These are phyloP conservation scores for Sugiyamaella boreocaroliniensis DNA, from an alignment of 805 yeast species.

Conservation along the genomic window DNA sequence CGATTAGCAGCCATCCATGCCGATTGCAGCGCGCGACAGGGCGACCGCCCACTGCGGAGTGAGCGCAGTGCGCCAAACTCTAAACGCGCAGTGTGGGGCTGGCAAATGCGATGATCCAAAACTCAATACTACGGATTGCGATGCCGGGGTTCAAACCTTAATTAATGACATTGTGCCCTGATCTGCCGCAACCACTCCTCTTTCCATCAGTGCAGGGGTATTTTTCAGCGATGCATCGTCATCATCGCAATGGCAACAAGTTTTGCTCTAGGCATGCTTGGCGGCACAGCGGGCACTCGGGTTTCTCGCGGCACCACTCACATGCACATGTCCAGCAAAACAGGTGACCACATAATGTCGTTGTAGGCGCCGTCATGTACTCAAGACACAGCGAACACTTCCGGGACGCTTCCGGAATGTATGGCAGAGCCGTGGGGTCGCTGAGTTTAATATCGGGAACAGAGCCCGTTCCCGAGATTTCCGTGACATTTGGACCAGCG, in stretches of 20 bases:
- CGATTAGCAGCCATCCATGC: too few relatives aligned
- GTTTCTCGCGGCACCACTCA: conserved; percentile 82
- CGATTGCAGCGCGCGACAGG: too few relatives aligned
- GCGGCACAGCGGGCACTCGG: conserved; percentile 90
- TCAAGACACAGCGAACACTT: conserved; percentile 80
- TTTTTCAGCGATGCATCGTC: neutral
- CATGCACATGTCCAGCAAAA: conserved; percentile 89
- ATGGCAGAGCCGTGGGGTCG: conserved; percentile 53
- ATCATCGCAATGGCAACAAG: conserved; percentile 46
- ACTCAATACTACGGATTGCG: neutral
- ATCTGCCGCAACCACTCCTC: too few relatives aligned
- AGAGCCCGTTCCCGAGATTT: neutral
- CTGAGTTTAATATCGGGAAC: conserved; percentile 41
- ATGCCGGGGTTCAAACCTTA: neutral
- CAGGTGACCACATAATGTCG: conserved; percentile 85
- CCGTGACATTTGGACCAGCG: neutral
- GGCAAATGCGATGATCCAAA: neutral
- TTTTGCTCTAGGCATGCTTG: conserved; percentile 59
- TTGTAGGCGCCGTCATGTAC: conserved; percentile 72
- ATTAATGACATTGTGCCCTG: neutral
- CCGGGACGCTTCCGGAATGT: conserved; percentile 62
- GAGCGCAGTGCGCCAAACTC: too few relatives aligned
- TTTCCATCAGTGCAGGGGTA: too few relatives aligned
- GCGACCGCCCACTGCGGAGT: too few relatives aligned
- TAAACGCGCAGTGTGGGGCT: too few relatives aligned